Base-by-base conservation (phyloP, 2,329 filamentous ascomycete species). In the Paraconiothyrium sp. region DNA sequence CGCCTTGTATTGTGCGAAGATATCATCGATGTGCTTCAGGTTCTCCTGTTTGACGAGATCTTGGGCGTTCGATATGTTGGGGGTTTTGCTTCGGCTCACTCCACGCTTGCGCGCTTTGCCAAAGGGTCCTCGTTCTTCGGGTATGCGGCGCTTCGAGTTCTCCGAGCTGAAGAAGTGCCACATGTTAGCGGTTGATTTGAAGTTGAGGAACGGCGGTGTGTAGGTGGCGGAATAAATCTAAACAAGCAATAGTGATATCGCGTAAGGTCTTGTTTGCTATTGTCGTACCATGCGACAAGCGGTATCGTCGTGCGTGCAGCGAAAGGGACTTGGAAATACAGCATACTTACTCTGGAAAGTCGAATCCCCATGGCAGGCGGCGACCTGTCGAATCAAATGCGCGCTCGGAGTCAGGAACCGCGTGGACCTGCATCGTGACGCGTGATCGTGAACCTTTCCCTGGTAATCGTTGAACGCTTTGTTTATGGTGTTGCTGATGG, bases 41-140 rank as follows among this genome's bases (percentile, higher is more conserved):
- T 84, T 83, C 60, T 83, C 81, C 44, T 76, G 69, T 58, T 77
- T 77, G 20, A 77, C 76, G 67, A 75, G 81, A 65, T 89, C 88
- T 68, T 88, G 86, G 66, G 84, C 84, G 69, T 84, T 83, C 4
- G 85, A 86, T 5, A 84, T 84, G 22, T 86, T 89, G 9, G 85
- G 87, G 60, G 87, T 86, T 65, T 85, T 85, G 62, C 78, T 80
- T 64, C 85, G 81, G 51, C 61, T 39, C 85, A 85, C 34, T 72
- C 79, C 80, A 54, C 82, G 76, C 66, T 76, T 76, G 56, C 80
- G 76, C 55, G 81, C 79, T 63, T 83, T 86, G 56, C 88, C 88
- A 74, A 90, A 90, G 1, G 88, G 86, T 2, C 88, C 88, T 67
- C 82, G 84, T 75, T 90, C 88, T 78, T 87, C 84, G 16, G 84